phyloP scores from a whole-genome alignment of 257 asterid genomes.

The Nicotiana otophora region DNA sequence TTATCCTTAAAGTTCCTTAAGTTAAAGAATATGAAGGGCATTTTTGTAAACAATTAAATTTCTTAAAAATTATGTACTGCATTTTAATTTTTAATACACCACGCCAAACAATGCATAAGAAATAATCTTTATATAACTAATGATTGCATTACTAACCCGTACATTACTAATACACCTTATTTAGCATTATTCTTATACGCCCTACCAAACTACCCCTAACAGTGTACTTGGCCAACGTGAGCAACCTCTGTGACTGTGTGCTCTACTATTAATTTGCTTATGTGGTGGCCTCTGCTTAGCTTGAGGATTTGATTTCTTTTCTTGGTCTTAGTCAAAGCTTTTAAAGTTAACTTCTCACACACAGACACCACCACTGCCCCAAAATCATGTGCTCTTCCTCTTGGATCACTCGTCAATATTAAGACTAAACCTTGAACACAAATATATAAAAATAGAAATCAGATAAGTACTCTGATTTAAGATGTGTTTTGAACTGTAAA shows the following conservation, averaged over 20 bases:
- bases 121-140: too few species aligned
- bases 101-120: too few species aligned
- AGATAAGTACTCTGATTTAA: not conserved
- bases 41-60: too few species aligned
- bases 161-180: too few species aligned
- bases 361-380: not conserved
- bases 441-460: not conserved
- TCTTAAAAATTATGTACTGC: too few species aligned
- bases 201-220: not conserved
- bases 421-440: not conserved
- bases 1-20: too few species aligned
- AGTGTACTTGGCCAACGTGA: slow-evolving; percentile 4
- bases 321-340: slow-evolving; percentile 55
- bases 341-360: not conserved
- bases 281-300: slow-evolving; percentile 5
- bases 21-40: too few species aligned
- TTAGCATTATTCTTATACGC: too few species aligned
- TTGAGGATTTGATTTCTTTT: slow-evolving; percentile 48
- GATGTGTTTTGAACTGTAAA: not conserved
- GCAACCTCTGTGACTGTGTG: not conserved
- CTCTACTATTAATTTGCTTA: not conserved
- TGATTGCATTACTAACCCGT: too few species aligned
- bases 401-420: slow-evolving; percentile 51
- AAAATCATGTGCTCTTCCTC: slow-evolving; percentile 50
- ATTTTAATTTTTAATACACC: too few species aligned